A percentile compares a stretch with the other conserved stretches of the same genome.
Conservation (phyloP, 495 filamentous ascomycete species). For the Amniculicola lignicola region DNA sequence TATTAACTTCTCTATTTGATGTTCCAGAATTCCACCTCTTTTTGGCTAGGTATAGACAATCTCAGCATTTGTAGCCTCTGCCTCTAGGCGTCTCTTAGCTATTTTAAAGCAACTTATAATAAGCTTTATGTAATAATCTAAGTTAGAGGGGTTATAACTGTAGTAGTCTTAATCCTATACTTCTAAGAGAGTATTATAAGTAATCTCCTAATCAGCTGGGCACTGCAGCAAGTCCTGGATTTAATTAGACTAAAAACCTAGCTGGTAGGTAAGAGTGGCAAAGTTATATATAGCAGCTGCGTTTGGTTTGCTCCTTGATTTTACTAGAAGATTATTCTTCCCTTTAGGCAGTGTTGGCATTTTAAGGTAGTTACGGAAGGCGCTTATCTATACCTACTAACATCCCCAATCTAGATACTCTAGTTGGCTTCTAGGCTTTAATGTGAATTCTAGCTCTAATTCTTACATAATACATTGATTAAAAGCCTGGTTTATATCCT, state of each 20-base stretch:
- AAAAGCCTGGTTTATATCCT: not conserved
- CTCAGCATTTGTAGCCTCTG: not conserved
- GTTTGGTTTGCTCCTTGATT: not conserved
- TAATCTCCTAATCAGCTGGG: not conserved
- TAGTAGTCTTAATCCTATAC: not conserved
- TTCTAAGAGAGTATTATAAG: not conserved
- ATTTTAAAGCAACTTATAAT: slow-evolving; percentile 6
- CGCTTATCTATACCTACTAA: slow-evolving; percentile 3
- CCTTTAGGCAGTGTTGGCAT: not conserved
- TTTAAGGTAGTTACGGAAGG: not conserved
- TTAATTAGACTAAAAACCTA: slow-evolving; percentile 7
- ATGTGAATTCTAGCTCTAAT: slow-evolving; percentile 1
- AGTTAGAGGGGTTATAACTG: not conserved
- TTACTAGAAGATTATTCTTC: not conserved
- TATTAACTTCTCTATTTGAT: too few relatives aligned
- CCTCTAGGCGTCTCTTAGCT: not conserved
- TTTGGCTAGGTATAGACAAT: not conserved
- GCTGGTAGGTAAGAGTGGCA: not conserved
- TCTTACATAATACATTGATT: not conserved
- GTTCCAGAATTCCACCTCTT: too few relatives aligned
- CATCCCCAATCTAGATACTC: not conserved
- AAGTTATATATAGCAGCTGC: not conserved
- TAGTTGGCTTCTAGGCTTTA: not conserved
- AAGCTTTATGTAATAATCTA: not conserved
- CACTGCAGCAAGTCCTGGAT: not conserved